Evolutionary conservation across 2,329 filamentous ascomycete species (phyloP).

Genomic region (Sporothrix brasiliensis): DNA sequence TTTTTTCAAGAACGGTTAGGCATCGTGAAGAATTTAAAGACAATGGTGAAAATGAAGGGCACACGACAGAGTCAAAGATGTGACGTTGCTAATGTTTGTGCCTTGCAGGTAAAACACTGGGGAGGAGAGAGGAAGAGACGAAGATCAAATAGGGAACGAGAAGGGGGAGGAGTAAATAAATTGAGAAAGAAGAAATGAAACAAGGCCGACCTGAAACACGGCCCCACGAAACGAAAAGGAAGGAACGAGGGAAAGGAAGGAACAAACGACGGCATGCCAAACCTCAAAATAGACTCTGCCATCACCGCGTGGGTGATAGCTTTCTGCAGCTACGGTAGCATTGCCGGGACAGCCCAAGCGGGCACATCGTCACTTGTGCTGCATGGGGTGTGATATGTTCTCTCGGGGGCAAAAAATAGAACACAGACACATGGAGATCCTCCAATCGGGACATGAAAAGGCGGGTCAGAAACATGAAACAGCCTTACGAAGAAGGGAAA

Average conservation of each 20-base stretch:
- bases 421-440: background rate
- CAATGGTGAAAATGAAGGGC: background rate
- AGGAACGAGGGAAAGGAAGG: background rate
- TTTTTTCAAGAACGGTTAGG: background rate
- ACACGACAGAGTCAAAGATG: background rate
- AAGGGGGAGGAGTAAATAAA: background rate
- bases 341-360: slow-evolving; percentile 1
- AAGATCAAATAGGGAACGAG: slow-evolving; percentile 21
- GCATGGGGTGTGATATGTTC: slow-evolving; percentile 12
- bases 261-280: slow-evolving; percentile 5
- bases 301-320: slow-evolving; percentile 14
- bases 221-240: slow-evolving; percentile 21
- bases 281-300: slow-evolving; percentile 24
- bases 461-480: slow-evolving; percentile 22
- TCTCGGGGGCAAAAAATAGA: slow-evolving; percentile 15
- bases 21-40: slow-evolving; percentile 12
- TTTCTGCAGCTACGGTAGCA: slow-evolving; percentile 11
- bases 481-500: background rate
- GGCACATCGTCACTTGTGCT: slow-evolving; percentile 16
- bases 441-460: slow-evolving; percentile 23
- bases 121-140: slow-evolving; percentile 20
- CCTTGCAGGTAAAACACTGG: background rate
- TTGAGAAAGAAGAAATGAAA: slow-evolving; percentile 21
- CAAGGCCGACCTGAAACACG: slow-evolving; percentile 17
- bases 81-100: slow-evolving; percentile 13